A percentile compares a stretch with the other conserved stretches of the same genome.
Evolutionary conservation across 2,329 filamentous ascomycete genomes (phyloP).

Genomic region (Fusarium nisikadoi): DNA sequence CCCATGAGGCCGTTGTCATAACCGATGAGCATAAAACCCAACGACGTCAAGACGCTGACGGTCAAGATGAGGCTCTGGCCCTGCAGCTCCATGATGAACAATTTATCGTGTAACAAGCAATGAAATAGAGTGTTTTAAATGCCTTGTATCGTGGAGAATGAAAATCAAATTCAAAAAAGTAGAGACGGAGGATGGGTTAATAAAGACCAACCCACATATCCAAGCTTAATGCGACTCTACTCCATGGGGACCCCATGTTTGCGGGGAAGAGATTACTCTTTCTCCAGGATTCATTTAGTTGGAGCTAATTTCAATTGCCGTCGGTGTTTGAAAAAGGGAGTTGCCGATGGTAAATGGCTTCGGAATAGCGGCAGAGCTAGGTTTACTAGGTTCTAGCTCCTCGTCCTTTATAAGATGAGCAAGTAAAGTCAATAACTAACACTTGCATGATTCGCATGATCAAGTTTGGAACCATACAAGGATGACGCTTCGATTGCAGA

Average conservation of each 20-base stretch:
- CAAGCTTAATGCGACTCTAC: background rate
- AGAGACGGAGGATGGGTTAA: constrained; percentile 7
- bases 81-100: constrained; percentile 25
- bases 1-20: constrained; percentile 60
- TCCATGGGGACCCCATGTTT: constrained; percentile 29
- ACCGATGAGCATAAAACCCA: constrained; percentile 61
- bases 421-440: background rate
- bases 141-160: background rate
- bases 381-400: background rate
- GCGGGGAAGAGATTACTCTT: constrained; percentile 1
- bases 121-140: background rate
- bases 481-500: constrained; percentile 18
- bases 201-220: constrained; percentile 12
- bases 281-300: background rate
- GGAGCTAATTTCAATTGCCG: constrained; percentile 16
- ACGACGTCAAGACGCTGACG: constrained; percentile 56
- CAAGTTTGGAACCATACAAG: background rate
- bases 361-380: constrained; percentile 9
- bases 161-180: background rate
- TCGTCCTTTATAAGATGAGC: constrained; percentile 9
- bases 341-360: background rate
- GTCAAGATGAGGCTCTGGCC: constrained; percentile 54
- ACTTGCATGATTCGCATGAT: background rate
- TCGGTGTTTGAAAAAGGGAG: constrained; percentile 10
- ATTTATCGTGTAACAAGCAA: background rate